phyloP scores from a whole-genome alignment of 164 flowering plant genomes.

The Magnolia kwangsiensis region DNA sequence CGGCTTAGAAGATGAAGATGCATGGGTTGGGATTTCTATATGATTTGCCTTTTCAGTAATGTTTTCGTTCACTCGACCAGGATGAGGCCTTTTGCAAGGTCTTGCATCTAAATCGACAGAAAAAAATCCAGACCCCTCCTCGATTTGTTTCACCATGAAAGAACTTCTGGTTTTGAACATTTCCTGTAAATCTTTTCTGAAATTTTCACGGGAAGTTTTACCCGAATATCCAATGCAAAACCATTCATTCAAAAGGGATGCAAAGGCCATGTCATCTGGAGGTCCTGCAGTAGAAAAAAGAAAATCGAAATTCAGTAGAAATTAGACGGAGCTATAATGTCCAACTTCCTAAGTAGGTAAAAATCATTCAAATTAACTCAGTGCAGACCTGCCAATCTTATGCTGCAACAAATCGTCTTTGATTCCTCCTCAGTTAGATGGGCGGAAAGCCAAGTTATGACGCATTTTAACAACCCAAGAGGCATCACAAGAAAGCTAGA shows the following conservation, averaged over 20 bases:
- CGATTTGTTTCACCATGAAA: constrained; percentile 28
- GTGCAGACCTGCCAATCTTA: constrained; percentile 35
- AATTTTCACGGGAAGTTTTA: constrained; percentile 51
- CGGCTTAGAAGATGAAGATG: constrained; percentile 18
- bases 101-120: constrained; percentile 16
- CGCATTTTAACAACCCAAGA: constrained; percentile 68
- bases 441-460: constrained; percentile 58
- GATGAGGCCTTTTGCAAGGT: constrained; percentile 19
- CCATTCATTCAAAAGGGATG: constrained; percentile 62
- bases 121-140: constrained; percentile 22
- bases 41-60: constrained; percentile 21
- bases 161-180: constrained; percentile 46
- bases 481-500: constrained; percentile 65
- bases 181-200: constrained; percentile 44
- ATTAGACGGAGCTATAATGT: not conserved
- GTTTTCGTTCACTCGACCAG: constrained; percentile 11
- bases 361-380: constrained; percentile 2
- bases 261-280: constrained; percentile 36
- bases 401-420: constrained; percentile 35
- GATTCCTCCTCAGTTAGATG: constrained; percentile 55
- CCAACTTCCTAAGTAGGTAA: not conserved
- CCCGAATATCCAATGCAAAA: constrained; percentile 59
- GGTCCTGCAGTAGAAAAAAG: constrained; percentile 18
- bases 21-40: not conserved
- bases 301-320: not conserved